These are phyloP conservation scores for Ustilago cynodontis DNA, from an alignment of 1,284 basidiomycete genomes.

Conservation along the genomic window DNA sequence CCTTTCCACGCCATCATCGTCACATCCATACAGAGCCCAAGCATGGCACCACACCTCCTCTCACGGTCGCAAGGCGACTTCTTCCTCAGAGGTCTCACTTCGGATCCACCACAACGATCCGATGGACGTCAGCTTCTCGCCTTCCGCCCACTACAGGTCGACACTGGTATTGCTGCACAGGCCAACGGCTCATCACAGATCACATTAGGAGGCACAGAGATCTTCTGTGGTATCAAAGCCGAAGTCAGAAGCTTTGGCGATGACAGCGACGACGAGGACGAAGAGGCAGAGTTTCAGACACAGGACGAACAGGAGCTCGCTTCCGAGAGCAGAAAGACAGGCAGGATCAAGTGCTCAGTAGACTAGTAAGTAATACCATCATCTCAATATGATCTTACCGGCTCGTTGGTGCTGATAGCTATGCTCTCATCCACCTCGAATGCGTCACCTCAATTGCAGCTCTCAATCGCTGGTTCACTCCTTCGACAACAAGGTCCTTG, in stretches of 20 bases:
- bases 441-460: neutral
- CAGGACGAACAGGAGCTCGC: constrained; percentile 50
- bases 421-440: too few relatives aligned
- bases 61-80: constrained; percentile 63
- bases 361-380: constrained; percentile 33
- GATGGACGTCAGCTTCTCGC: constrained; percentile 55
- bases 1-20: too few relatives aligned
- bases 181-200: constrained; percentile 62
- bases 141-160: constrained; percentile 56
- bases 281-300: constrained; percentile 34
- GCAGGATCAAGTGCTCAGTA: constrained; percentile 52
- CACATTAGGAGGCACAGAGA: constrained; percentile 59
- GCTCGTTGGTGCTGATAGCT: neutral
- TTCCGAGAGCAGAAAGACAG: constrained; percentile 33
- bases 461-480: constrained; percentile 49
- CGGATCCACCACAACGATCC: constrained; percentile 53
- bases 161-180: constrained; percentile 46
- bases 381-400: neutral
- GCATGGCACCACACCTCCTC: constrained; percentile 56
- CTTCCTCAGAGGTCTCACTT: constrained; percentile 58
- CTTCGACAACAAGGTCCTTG: constrained; percentile 45
- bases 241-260: constrained; percentile 55
- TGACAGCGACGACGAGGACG: constrained; percentile 47
- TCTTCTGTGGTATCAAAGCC: constrained; percentile 63
- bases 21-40: neutral